Evolutionary conservation across 345 rosid genomes (phyloP).

Genomic region (Turritis glabra): DNA sequence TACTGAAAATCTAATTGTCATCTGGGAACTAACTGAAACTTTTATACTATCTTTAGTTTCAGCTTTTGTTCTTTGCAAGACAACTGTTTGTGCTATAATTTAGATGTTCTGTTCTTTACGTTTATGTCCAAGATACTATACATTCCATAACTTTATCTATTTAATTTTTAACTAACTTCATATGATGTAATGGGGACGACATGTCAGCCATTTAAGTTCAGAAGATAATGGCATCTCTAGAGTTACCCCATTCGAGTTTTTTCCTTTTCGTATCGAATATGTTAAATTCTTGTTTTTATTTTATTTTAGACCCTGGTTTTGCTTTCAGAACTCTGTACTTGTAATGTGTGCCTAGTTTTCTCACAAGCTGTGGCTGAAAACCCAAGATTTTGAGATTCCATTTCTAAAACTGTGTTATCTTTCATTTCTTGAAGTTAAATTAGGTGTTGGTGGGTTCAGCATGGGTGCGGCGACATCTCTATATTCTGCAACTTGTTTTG

Average conservation of each 20-base stretch:
- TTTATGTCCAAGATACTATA: background rate
- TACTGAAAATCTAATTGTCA: too few relatives aligned
- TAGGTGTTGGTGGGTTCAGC: slow-evolving; percentile 98
- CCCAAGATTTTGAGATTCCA: background rate
- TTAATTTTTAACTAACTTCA: background rate
- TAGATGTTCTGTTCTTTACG: background rate
- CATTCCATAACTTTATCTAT: background rate
- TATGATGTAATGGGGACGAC: background rate
- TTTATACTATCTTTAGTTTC: background rate
- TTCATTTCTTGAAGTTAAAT: slow-evolving; percentile 63
- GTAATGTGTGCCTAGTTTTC: too few relatives aligned
- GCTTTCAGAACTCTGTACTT: background rate
- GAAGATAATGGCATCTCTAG: background rate
- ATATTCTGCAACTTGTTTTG: slow-evolving; percentile 80
- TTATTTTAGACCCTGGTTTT: background rate
- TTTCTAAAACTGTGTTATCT: slow-evolving; percentile 26
- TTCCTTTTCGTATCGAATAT: background rate
- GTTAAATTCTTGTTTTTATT: background rate
- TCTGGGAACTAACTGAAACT: background rate
- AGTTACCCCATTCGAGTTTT: background rate
- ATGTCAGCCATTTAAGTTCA: background rate
- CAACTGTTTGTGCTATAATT: background rate
- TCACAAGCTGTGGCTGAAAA: background rate
- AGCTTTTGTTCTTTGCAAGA: background rate
- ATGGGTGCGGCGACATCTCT: slow-evolving; percentile 96